These are phyloP conservation scores for Glaciozyma antarctica DNA, from an alignment of 768 basidiomycete genomes.

Conservation along the genomic window DNA sequence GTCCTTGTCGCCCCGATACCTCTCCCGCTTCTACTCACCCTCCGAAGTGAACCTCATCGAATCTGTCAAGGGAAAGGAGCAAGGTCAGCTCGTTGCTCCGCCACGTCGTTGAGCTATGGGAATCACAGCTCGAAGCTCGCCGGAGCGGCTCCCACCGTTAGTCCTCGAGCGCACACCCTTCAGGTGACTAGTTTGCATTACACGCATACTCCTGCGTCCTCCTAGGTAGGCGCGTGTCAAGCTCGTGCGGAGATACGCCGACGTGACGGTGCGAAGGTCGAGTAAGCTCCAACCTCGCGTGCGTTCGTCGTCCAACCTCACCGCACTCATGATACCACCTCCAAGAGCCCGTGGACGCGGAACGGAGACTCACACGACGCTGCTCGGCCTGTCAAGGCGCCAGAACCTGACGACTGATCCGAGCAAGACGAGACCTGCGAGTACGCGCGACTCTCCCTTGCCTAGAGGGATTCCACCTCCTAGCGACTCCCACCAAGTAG, in stretches of 20 bases:
- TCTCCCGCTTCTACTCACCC: slow-evolving; percentile 47
- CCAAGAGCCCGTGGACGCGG: not conserved
- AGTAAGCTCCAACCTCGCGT: too few relatives aligned
- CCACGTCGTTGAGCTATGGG: not conserved
- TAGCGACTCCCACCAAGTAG: slow-evolving; percentile 7
- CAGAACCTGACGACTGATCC: slow-evolving; percentile 76
- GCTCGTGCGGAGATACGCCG: not conserved
- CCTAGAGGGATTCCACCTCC: slow-evolving; percentile 26
- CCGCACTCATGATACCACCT: too few relatives aligned
- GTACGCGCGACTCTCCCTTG: slow-evolving; percentile 63
- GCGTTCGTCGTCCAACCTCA: not conserved
- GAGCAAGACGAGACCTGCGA: slow-evolving; percentile 56
- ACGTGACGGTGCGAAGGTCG: not conserved
- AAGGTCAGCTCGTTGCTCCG: not conserved
- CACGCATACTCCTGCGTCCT: too few relatives aligned
- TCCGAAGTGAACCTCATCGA: slow-evolving; percentile 98
- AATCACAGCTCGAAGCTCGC: not conserved
- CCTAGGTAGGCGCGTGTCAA: too few relatives aligned
- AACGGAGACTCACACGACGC: slow-evolving; percentile 66
- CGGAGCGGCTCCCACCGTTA: not conserved
- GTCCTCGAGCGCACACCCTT: too few relatives aligned
- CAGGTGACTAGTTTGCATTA: too few relatives aligned
- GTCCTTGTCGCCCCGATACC: not conserved
- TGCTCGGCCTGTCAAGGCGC: slow-evolving; percentile 71
- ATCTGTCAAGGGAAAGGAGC: slow-evolving; percentile 46